Evolutionary conservation across 2,329 filamentous ascomycete species (phyloP).

Genomic region (Fusarium sp.): DNA sequence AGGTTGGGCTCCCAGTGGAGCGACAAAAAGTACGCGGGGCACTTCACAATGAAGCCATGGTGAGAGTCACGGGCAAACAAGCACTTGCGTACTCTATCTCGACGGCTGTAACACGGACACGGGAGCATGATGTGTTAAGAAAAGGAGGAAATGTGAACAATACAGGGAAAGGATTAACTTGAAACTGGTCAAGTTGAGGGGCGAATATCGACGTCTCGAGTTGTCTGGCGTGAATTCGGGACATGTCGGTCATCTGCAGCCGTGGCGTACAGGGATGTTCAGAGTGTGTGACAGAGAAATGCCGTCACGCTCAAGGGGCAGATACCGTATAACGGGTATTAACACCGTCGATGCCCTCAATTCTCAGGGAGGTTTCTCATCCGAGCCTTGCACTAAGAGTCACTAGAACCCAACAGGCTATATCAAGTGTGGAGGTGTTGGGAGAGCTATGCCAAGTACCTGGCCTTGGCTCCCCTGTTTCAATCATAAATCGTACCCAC

Average conservation of each 20-base stretch:
- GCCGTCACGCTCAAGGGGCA: slow-evolving; percentile 39
- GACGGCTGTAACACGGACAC: slow-evolving; percentile 37
- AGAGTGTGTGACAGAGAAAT: slow-evolving; percentile 37
- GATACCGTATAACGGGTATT: slow-evolving; percentile 13
- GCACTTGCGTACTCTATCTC: slow-evolving; percentile 43
- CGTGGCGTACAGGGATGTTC: slow-evolving; percentile 31
- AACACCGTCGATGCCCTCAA: slow-evolving; percentile 22
- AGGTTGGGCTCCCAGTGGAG: slow-evolving; percentile 59
- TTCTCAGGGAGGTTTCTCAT: slow-evolving; percentile 25
- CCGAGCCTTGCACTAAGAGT: slow-evolving; percentile 31
- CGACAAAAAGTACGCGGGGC: slow-evolving; percentile 59
- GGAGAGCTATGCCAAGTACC: slow-evolving; percentile 38
- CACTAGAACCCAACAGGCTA: slow-evolving; percentile 37
- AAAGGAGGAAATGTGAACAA: background rate
- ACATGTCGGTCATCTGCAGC: slow-evolving; percentile 39
- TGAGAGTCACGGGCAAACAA: slow-evolving; percentile 49
- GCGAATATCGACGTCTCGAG: slow-evolving; percentile 14
- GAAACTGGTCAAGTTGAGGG: slow-evolving; percentile 21
- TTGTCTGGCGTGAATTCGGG: slow-evolving; percentile 44
- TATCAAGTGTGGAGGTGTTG: slow-evolving; percentile 39
- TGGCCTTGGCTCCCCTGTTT: slow-evolving; percentile 36
- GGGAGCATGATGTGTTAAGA: slow-evolving; percentile 8
- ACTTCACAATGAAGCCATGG: slow-evolving; percentile 68
- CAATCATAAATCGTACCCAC: slow-evolving; percentile 36
- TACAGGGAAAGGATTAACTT: slow-evolving; percentile 11